Conservation (phyloP, 495 filamentous ascomycete genomes). For the Aspergillus saccharolyticus region DNA sequence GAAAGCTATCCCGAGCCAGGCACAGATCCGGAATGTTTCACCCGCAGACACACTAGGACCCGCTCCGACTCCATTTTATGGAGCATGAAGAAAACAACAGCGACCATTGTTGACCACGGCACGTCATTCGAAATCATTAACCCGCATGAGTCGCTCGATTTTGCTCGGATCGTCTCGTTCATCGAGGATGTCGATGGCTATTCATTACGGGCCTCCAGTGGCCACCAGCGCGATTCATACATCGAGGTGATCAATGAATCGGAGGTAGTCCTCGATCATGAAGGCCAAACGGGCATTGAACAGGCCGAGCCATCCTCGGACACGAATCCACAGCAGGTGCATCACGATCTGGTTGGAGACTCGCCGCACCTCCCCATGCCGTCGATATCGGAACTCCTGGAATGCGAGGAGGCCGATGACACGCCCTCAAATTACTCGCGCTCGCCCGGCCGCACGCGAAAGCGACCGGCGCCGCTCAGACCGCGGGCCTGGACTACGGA, state of each 20-base stretch:
- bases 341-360: conserved; percentile 21
- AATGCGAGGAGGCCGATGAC: conserved; percentile 16
- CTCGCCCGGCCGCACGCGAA: conserved; percentile 6
- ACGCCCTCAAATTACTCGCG: conserved; percentile 8
- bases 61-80: conserved; percentile 32
- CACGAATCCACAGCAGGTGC: conserved; percentile 7
- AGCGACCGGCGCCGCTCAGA: conserved; percentile 19
- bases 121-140: conserved; percentile 45
- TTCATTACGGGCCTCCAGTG: conserved; percentile 11
- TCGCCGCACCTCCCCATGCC: conserved; percentile 21
- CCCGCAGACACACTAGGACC: conserved; percentile 19
- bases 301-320: neutral
- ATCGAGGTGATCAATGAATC: conserved; percentile 8
- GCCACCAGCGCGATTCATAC: conserved; percentile 25
- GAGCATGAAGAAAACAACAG: conserved; percentile 14
- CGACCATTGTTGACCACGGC: conserved; percentile 38
- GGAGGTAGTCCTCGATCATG: neutral
- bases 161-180: conserved; percentile 39
- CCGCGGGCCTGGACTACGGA: conserved; percentile 17
- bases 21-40: conserved; percentile 5
- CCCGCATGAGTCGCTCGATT: conserved; percentile 37
- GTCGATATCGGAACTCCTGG: conserved; percentile 26
- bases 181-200: conserved; percentile 37
- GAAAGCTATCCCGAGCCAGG: conserved; percentile 21
- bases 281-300: neutral